phyloP scores from a whole-genome alignment of 768 basidiomycete genomes.

The Leucocoprinus leucothites region DNA sequence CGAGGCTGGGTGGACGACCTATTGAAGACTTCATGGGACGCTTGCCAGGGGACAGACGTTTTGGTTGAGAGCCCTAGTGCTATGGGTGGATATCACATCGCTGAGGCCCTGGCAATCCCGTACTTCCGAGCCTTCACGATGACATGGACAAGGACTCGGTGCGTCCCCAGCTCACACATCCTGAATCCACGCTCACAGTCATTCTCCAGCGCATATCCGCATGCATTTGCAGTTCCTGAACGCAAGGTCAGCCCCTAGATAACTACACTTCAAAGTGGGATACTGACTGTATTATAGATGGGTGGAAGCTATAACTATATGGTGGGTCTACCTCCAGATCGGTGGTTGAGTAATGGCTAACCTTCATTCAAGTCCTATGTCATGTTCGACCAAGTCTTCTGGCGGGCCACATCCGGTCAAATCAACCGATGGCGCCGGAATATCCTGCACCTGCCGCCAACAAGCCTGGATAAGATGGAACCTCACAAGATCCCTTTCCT shows the following conservation, averaged over 20 bases:
- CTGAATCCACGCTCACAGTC: constrained; percentile 9
- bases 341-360: not conserved
- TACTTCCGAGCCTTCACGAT: constrained; percentile 97
- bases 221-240: constrained; percentile 97
- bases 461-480: constrained; percentile 92
- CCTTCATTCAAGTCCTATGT: constrained; percentile 70
- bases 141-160: constrained; percentile 96
- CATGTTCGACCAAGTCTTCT: constrained; percentile 98
- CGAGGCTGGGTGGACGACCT: constrained; percentile 98
- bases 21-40: constrained; percentile 92
- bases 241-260: constrained; percentile 57
- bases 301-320: constrained; percentile 98
- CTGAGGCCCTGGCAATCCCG: constrained; percentile 89
- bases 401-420: constrained; percentile 91
- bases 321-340: constrained; percentile 39
- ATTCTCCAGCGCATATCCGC: constrained; percentile 78
- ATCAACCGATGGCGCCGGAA: constrained; percentile 93
- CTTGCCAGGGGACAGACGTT: constrained; percentile 92
- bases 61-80: constrained; percentile 95
- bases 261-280: too few species aligned
- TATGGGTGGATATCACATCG: constrained; percentile 97
- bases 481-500: constrained; percentile 97
- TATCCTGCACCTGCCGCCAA: constrained; percentile 68
- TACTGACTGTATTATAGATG: constrained; percentile 48
- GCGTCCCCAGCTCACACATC: constrained; percentile 4